Conservation (phyloP, 441 rosid species). For the Hura crepitans region DNA sequence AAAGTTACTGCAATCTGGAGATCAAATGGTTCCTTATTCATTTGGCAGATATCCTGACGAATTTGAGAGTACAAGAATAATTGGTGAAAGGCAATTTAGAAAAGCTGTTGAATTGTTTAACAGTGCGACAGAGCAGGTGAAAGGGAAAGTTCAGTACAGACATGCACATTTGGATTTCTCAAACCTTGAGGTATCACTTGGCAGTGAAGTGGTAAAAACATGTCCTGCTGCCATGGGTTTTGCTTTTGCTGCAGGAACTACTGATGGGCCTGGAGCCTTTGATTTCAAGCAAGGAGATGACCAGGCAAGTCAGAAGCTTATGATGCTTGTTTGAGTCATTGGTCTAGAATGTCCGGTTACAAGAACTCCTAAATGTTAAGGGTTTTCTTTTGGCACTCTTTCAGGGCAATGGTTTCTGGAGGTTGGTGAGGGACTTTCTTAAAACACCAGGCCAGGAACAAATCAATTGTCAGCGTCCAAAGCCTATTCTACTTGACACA, state of each 20-base stretch:
- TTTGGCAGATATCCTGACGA: constrained; percentile 77
- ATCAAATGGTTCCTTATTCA: background rate
- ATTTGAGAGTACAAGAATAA: constrained; percentile 81
- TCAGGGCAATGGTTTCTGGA: constrained; percentile 95
- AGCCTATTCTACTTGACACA: constrained; percentile 88
- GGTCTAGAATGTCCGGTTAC: background rate
- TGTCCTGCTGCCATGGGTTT: constrained; percentile 98
- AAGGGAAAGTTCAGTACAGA: constrained; percentile 66
- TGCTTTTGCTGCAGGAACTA: constrained; percentile 93
- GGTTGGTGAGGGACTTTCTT: constrained; percentile 58
- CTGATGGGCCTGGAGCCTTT: constrained; percentile 97
- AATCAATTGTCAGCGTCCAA: constrained; percentile 71
- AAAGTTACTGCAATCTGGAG: background rate
- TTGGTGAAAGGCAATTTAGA: constrained; percentile 82
- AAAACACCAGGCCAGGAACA: constrained; percentile 66
- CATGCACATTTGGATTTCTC: constrained; percentile 79
- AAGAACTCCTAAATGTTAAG: background rate
- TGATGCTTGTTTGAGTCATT: background rate
- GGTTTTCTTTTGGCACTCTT: constrained; percentile 8
- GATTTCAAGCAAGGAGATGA: constrained; percentile 96
- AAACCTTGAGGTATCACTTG: constrained; percentile 63
- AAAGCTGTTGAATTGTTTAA: constrained; percentile 70
- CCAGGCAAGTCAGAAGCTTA: constrained; percentile 37
- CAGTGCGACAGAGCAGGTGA: constrained; percentile 63
- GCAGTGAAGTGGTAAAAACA: constrained; percentile 57